Evolutionary conservation across 2,329 filamentous ascomycete species (phyloP).

Genomic region (Aspergillus amoenus): DNA sequence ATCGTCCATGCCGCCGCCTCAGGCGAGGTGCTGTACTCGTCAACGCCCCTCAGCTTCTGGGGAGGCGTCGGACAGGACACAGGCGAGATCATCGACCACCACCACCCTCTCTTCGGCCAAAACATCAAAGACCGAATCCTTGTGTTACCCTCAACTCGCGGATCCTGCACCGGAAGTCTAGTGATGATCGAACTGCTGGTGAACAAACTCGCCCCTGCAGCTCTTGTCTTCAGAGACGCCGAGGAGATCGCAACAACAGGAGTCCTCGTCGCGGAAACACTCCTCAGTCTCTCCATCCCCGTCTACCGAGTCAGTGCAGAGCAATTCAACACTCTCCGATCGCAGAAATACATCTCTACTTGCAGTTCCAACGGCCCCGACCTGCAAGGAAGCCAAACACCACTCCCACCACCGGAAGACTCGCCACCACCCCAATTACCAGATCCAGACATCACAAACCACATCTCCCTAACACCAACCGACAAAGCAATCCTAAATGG

Average conservation of each 20-base stretch:
- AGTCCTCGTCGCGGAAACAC: constrained; percentile 43
- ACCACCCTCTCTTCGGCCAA: constrained; percentile 42
- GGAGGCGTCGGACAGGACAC: constrained; percentile 44
- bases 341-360: background rate
- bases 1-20: constrained; percentile 19
- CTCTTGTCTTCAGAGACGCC: constrained; percentile 42
- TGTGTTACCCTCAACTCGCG: constrained; percentile 48
- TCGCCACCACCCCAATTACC: background rate
- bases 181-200: constrained; percentile 49
- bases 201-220: constrained; percentile 38
- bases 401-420: background rate
- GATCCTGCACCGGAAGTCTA: constrained; percentile 49
- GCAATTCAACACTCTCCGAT: background rate
- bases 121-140: constrained; percentile 36
- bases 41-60: constrained; percentile 46
- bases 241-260: constrained; percentile 50
- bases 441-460: background rate
- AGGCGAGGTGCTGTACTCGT: constrained; percentile 30
- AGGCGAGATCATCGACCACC: constrained; percentile 45
- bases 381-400: too few relatives aligned
- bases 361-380: too few relatives aligned
- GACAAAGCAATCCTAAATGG: constrained; percentile 33
- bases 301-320: constrained; percentile 26
- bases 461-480: constrained; percentile 18
- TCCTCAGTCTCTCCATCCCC: constrained; percentile 44